These are phyloP conservation scores for Kluyveromyces lactis DNA, from an alignment of 805 yeast species.

Conservation along the genomic window DNA sequence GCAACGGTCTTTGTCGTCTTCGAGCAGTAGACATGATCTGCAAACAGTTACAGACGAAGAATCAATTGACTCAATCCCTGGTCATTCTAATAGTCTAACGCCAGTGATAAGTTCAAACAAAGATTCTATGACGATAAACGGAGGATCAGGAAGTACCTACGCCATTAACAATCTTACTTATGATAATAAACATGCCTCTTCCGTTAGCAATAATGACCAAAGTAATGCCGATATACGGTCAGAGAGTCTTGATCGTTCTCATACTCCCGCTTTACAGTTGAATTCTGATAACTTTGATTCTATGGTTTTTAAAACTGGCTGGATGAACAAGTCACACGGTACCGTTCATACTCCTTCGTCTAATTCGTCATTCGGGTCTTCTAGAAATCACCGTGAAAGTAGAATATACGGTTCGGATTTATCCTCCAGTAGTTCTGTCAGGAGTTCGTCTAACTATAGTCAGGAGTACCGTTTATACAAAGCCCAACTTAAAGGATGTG, in stretches of 20 bases:
- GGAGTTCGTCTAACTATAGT: conserved; percentile 5
- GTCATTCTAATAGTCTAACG: not conserved
- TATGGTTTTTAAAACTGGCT: conserved; percentile 42
- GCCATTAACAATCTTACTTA: not conserved
- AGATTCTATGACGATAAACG: not conserved
- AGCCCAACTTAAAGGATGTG: conserved; percentile 65
- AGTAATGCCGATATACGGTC: not conserved
- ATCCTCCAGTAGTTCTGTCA: conserved; percentile 15
- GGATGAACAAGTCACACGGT: conserved; percentile 47
- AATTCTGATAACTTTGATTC: conserved; percentile 30
- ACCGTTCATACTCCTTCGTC: conserved; percentile 7
- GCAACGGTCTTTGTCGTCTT: conserved; percentile 2
- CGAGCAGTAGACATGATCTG: conserved; percentile 3
- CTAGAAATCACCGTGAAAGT: conserved; percentile 18
- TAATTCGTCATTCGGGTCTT: conserved; percentile 2
- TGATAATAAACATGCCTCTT: not conserved
- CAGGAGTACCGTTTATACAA: conserved; percentile 38
- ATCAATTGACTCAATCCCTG: not conserved
- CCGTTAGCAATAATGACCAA: not conserved
- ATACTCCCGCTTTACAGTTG: not conserved
- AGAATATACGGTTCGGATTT: conserved; percentile 14
- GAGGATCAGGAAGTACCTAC: not conserved
- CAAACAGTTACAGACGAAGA: conserved; percentile 2
- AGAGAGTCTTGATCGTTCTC: not conserved
- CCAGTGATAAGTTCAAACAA: not conserved